These are phyloP conservation scores for Vickermania spadyakhi DNA, from an alignment of 208 protist genomes.

Conservation along the genomic window DNA sequence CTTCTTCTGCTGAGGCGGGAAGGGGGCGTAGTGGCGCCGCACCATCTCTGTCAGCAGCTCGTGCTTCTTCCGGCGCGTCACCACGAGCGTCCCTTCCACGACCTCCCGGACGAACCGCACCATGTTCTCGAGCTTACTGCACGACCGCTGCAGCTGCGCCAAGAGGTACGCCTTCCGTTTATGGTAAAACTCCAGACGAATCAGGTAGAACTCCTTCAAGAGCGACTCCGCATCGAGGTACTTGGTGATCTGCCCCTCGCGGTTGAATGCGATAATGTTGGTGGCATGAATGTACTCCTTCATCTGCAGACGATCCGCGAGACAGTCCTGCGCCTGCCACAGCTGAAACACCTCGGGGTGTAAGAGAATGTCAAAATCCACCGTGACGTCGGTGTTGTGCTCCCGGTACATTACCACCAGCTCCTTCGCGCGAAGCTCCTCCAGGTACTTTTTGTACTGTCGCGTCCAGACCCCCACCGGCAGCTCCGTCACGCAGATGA, in stretches of 20 bases:
- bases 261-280: conserved; percentile 98
- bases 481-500: conserved; percentile 96
- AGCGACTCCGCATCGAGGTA: conserved; percentile 92
- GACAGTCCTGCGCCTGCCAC: conserved; percentile 57
- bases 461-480: conserved; percentile 96
- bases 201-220: conserved; percentile 95
- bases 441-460: conserved; percentile 93
- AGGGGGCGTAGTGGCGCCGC: conserved; percentile 80
- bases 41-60: conserved; percentile 93
- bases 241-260: conserved; percentile 91
- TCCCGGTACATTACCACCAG: conserved; percentile 94
- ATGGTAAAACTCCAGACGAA: conserved; percentile 96
- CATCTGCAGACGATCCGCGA: conserved; percentile 93
- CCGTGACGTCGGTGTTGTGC: conserved; percentile 95
- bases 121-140: conserved; percentile 95
- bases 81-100: conserved; percentile 88
- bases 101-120: conserved; percentile 97
- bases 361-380: conserved; percentile 90
- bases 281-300: conserved; percentile 77
- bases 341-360: conserved; percentile 82
- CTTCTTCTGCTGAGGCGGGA: conserved; percentile 74
- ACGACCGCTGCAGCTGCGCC: conserved; percentile 67
- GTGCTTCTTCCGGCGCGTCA: conserved; percentile 88
- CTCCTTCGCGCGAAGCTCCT: conserved; percentile 83
- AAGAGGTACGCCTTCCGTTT: conserved; percentile 94